phyloP scores from a whole-genome alignment of 2,329 filamentous ascomycete species.

The Diplodia intermedia region DNA sequence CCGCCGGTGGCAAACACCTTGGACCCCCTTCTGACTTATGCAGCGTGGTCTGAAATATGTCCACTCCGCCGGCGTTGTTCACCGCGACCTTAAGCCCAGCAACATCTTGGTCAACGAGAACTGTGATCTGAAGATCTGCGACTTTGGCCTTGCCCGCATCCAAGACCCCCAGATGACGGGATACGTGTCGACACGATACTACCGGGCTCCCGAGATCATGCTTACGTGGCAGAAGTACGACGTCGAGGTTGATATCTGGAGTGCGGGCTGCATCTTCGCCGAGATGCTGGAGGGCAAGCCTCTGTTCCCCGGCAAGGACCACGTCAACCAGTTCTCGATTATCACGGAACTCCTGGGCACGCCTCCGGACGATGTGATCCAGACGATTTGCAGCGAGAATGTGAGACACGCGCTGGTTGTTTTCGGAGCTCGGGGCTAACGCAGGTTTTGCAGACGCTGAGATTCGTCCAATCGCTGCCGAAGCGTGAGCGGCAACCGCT shows the following conservation, averaged over 20 bases:
- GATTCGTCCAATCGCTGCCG: slow-evolving; percentile 96
- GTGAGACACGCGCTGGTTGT: slow-evolving; percentile 58
- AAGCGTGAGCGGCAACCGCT: slow-evolving; percentile 91
- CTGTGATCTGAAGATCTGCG: slow-evolving; percentile 99
- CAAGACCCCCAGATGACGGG: slow-evolving; percentile 99
- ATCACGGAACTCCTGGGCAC: slow-evolving; percentile 97
- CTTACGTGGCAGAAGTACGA: slow-evolving; percentile 99
- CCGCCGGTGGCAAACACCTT: slow-evolving; percentile 13
- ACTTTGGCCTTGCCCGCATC: slow-evolving; percentile 95
- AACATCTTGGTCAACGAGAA: slow-evolving; percentile 99
- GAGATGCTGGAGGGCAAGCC: slow-evolving; percentile 99
- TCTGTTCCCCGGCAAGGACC: slow-evolving; percentile 97
- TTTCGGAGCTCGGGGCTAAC: slow-evolving; percentile 37
- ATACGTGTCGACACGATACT: slow-evolving; percentile 98
- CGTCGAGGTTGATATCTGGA: slow-evolving; percentile 99
- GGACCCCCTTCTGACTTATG: slow-evolving; percentile 37
- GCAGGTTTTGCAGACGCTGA: slow-evolving; percentile 70
- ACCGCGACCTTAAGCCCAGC: slow-evolving; percentile 96
- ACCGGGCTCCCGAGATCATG: slow-evolving; percentile 99
- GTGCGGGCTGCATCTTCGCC: slow-evolving; percentile 97
- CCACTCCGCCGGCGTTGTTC: slow-evolving; percentile 96
- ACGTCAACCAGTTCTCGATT: slow-evolving; percentile 99
- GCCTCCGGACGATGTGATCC: slow-evolving; percentile 96
- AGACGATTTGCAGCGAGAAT: slow-evolving; percentile 98
- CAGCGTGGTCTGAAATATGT: slow-evolving; percentile 98